Evolutionary conservation across 2,329 filamentous ascomycete species (phyloP), one percentile per base, ranked within the genome.

Genomic region (Diaporthe humulicola): DNA sequence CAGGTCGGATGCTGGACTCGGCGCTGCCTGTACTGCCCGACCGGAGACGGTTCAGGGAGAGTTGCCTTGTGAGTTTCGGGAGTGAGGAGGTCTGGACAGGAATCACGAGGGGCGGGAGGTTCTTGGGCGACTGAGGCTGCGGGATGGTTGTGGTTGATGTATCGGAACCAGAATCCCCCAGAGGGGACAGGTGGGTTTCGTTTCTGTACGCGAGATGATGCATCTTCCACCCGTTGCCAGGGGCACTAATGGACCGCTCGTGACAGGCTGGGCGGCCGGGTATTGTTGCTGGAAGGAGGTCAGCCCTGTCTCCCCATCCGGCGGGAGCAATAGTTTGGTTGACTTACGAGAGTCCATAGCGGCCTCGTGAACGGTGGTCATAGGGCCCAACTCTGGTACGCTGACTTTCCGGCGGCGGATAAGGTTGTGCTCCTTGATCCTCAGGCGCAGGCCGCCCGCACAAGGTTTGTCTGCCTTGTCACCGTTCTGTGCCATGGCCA

Each of bases 261-360:
- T 93, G 90, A 36, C 93, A 82, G 45, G 91, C 87, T 73, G 90
- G 91, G 9, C 91, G 88, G 54, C 91, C 91, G 45, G 92, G 92
- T 77, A 93, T 92, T 38, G 92, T 93, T 76, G 92, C 91, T 93
- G 77, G 60, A 66, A 33, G 25, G 42, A 25, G n/a, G 79, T 83
- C 69, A 80, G 79, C 52, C 69, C 50, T 33, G 70, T 56, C 66
- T 71, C 71, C 28, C 38, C 8, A 33, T 42, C 25, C 22, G 77
- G 52, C 71, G 73, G 57, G 17, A 25, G 15, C 70, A 69, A 71
- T 75, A 67, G 15, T 33, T n/a, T 36, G 25, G 42, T 50, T 30
- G 60, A 86, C 92, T 85, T 86, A 94, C 92, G 92, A 79, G 92
- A 93, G 83, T 94, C 92, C 91, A 93, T 93, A 70, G 90, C 82